Evolutionary conservation across 495 filamentous ascomycete genomes (phyloP), one percentile per base, ranked within the genome.

Genomic region (Entonaema liquescens): DNA sequence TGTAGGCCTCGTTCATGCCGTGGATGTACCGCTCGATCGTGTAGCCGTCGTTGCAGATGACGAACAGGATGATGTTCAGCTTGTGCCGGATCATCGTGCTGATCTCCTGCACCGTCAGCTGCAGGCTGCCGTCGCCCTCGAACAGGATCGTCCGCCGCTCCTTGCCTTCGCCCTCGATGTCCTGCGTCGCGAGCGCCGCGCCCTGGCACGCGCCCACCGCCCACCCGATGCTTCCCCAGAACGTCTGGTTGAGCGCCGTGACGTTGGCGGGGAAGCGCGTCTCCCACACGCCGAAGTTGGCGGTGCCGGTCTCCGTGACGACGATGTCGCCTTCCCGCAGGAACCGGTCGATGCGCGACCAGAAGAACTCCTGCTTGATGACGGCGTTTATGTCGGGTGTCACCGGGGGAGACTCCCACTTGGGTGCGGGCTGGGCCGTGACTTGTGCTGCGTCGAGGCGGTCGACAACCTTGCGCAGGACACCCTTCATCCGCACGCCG

Each of bases 261-360:
- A 95, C 92, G 26, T 86, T 82, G 25, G 85, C 77, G 0, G 93
- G 93, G 83, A 96, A 95, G 23, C 89, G 89, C 31, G 92, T 94
- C 60, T 97, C 93, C 88, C 90, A 93, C 68, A 96, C 92, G 47
- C 94, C 94, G 79, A 97, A 96, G 80, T 93, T 94, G 29, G 93
- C 84, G 3, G 94, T 97, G 53, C 94, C 94, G 15, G 94, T 97
- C 77, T 97, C 94, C 0, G 93, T 95, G 50, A 97, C 87, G 42
- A 97, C 83, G 56, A 97, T 87, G 72, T 98, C 94, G 19, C 88
- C 83, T 53, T 89, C 83, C 66, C 88, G 83, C 23, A 97, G 78
- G 87, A 91, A 97, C 67, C 91, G 86, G 9, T 93, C 91, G 56
- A 97, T 79, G 53, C 83, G 86, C 0, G 92, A 92, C 94, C 94